These are phyloP conservation scores for Aspergillus unguis DNA, from an alignment of 2,329 filamentous ascomycete genomes.

Conservation along the genomic window DNA sequence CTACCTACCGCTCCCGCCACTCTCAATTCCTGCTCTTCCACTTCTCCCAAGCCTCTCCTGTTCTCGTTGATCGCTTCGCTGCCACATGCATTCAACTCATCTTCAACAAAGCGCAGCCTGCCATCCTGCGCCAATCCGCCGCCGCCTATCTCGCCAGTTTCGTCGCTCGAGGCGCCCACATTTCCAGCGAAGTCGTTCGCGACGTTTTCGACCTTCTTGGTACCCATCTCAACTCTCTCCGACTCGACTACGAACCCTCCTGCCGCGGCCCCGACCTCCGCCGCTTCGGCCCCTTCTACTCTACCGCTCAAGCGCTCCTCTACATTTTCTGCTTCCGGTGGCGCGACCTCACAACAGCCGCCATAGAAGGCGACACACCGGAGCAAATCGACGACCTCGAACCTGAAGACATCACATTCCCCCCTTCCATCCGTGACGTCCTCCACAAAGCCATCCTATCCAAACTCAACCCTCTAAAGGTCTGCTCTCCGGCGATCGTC, in stretches of 20 bases:
- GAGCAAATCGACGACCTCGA: slow-evolving; percentile 53
- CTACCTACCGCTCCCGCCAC: slow-evolving; percentile 86
- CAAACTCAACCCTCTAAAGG: slow-evolving; percentile 88
- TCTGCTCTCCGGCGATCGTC: slow-evolving; percentile 88
- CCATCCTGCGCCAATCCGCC: slow-evolving; percentile 75
- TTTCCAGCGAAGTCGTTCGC: slow-evolving; percentile 72
- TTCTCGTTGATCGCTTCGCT: slow-evolving; percentile 77
- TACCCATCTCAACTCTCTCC: slow-evolving; percentile 70
- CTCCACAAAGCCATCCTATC: slow-evolving; percentile 78
- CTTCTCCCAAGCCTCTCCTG: slow-evolving; percentile 78
- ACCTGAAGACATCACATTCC: slow-evolving; percentile 73
- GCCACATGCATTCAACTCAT: slow-evolving; percentile 71
- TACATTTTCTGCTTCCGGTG: slow-evolving; percentile 99
- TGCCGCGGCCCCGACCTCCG: slow-evolving; percentile 83
- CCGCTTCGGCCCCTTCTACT: slow-evolving; percentile 81
- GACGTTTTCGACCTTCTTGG: slow-evolving; percentile 78
- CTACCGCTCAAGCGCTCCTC: slow-evolving; percentile 79
- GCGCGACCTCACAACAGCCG: slow-evolving; percentile 73
- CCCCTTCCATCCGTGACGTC: slow-evolving; percentile 67
- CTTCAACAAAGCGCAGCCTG: slow-evolving; percentile 66
- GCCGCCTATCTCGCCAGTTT: slow-evolving; percentile 93
- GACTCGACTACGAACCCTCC: slow-evolving; percentile 65
- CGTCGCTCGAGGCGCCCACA: slow-evolving; percentile 81
- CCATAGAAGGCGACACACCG: slow-evolving; percentile 53
- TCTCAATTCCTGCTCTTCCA: slow-evolving; percentile 96